These are phyloP conservation scores for Lindgomyces ingoldianus DNA, from an alignment of 495 filamentous ascomycete genomes.

Conservation along the genomic window DNA sequence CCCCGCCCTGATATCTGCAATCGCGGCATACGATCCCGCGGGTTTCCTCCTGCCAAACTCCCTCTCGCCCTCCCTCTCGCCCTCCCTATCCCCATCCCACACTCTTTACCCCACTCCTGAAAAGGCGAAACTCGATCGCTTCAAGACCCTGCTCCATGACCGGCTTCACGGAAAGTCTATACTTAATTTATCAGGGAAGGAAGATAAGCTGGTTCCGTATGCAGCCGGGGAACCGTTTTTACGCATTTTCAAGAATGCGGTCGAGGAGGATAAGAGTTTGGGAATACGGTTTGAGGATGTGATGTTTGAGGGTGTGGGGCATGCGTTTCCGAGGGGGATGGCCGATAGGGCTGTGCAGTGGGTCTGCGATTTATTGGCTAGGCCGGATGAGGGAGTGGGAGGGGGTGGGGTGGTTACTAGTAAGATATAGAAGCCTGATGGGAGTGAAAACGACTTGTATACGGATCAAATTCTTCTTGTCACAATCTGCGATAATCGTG, in stretches of 20 bases:
- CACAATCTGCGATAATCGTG: no score
- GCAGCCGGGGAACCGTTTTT: conserved; percentile 68
- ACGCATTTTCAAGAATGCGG: conserved; percentile 64
- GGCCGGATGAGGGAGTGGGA: background rate
- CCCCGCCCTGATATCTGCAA: conserved; percentile 59
- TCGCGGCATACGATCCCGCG: conserved; percentile 68
- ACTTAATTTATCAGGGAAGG: conserved; percentile 71
- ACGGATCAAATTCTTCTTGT: no score
- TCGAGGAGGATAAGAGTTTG: conserved; percentile 52
- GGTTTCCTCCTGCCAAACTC: conserved; percentile 41
- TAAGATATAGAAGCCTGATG: conserved; percentile 36
- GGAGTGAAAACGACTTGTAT: no score
- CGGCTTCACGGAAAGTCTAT: conserved; percentile 72
- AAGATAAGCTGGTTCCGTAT: conserved; percentile 86
- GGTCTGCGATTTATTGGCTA: conserved; percentile 38
- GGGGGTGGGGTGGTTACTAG: background rate
- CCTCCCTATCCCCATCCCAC: no score
- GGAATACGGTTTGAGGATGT: conserved; percentile 64
- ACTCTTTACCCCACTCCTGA: conserved; percentile 35
- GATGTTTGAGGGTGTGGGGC: conserved; percentile 69
- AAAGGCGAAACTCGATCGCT: conserved; percentile 32
- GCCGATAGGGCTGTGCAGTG: conserved; percentile 57
- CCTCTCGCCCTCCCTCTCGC: no score
- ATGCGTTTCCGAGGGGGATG: conserved; percentile 75
- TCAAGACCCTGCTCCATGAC: conserved; percentile 52